phyloP scores from a whole-genome alignment of 2,329 filamentous ascomycete genomes.

The Didymella keratinophila region DNA sequence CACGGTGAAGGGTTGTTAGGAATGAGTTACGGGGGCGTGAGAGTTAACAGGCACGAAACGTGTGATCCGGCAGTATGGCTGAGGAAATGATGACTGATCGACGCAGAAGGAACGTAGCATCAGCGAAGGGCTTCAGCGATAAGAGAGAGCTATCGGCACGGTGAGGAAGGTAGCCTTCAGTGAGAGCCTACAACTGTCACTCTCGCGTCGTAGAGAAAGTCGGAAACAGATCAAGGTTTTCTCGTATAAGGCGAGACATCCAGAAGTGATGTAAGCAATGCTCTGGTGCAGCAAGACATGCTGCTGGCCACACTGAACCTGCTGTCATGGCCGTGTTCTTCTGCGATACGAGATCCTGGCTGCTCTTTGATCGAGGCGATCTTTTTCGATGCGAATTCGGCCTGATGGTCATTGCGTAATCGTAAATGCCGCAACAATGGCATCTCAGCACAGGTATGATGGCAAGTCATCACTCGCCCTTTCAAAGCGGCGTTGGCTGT shows the following conservation, averaged over 20 bases:
- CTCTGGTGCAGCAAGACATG: background rate
- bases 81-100: background rate
- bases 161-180: background rate
- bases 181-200: too few relatives aligned
- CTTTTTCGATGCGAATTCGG: background rate
- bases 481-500: background rate
- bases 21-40: background rate
- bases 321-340: background rate
- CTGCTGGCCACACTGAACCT: background rate
- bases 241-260: background rate
- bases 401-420: slow-evolving; percentile 6
- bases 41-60: background rate
- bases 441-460: slow-evolving; percentile 1
- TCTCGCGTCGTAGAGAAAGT: background rate
- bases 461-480: background rate
- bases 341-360: background rate
- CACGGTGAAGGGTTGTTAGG: background rate
- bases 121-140: background rate
- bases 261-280: background rate
- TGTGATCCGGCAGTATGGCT: background rate
- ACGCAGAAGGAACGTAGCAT: background rate
- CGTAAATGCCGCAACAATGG: slow-evolving; percentile 6
- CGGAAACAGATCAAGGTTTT: background rate
- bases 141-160: background rate
- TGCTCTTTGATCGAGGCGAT: background rate